Conservation (phyloP, 2,329 filamentous ascomycete species). For the Penicillium sp. region DNA sequence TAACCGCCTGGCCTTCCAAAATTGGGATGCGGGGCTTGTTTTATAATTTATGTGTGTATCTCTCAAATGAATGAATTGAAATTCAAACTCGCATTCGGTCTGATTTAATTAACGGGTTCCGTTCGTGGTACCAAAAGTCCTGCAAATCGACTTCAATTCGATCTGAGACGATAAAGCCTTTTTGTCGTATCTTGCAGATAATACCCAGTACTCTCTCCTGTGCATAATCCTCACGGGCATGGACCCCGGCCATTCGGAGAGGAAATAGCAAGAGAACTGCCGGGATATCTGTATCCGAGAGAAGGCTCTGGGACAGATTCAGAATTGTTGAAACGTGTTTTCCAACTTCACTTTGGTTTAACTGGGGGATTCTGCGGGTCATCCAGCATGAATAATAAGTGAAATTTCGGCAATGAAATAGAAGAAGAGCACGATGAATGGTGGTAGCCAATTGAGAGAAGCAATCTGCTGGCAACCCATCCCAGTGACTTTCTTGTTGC, state of each 20-base stretch:
- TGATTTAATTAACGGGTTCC: too few relatives aligned
- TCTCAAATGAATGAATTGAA: too few relatives aligned
- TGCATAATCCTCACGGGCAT: not conserved
- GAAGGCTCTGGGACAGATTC: not conserved
- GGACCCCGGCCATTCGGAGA: not conserved
- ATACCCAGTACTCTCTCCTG: not conserved
- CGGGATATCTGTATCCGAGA: not conserved
- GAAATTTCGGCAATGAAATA: slow-evolving; percentile 4
- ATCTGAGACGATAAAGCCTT: not conserved
- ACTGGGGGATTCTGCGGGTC: not conserved
- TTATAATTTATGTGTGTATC: too few relatives aligned
- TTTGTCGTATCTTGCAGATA: not conserved
- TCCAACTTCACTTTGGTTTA: not conserved
- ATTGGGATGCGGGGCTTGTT: too few relatives aligned
- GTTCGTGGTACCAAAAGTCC: not conserved
- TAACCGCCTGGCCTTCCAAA: too few relatives aligned
- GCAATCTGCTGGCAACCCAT: not conserved
- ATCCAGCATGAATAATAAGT: slow-evolving; percentile 2
- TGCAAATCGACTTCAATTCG: not conserved
- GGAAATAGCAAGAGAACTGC: not conserved
- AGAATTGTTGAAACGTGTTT: not conserved
- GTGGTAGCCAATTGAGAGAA: not conserved
- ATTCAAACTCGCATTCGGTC: too few relatives aligned
- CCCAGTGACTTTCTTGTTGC: not conserved
- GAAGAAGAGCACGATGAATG: not conserved